Conservation (phyloP, 1,284 basidiomycete species). For the Pterula multifida region DNA sequence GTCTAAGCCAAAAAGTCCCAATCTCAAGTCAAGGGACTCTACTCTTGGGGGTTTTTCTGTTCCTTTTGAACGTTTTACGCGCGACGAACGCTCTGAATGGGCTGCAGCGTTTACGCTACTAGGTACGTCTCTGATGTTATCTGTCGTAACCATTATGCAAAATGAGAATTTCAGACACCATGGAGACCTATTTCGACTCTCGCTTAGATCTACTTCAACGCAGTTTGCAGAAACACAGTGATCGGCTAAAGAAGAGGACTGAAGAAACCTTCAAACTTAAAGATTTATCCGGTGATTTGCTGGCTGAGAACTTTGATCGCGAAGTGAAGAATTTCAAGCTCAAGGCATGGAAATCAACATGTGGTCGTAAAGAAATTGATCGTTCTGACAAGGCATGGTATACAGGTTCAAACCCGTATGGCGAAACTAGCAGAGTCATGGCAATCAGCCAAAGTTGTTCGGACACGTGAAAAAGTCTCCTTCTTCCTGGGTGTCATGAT, state of each 20-base stretch:
- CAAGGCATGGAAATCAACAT: slow-evolving; percentile 30
- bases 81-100: slow-evolving; percentile 35
- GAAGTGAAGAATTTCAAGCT: slow-evolving; percentile 73
- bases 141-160: slow-evolving; percentile 4
- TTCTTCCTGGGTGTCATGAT: slow-evolving; percentile 91
- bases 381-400: slow-evolving; percentile 26
- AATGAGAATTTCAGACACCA: slow-evolving; percentile 42
- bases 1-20: neutral
- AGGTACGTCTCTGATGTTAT: slow-evolving; percentile 28
- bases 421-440: slow-evolving; percentile 61
- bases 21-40: neutral
- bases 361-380: neutral
- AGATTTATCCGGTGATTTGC: slow-evolving; percentile 51
- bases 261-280: slow-evolving; percentile 40
- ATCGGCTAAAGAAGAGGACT: slow-evolving; percentile 69
- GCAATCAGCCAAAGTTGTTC: slow-evolving; percentile 85
- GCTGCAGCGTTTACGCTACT: slow-evolving; percentile 57
- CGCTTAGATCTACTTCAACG: slow-evolving; percentile 84
- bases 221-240: slow-evolving; percentile 75
- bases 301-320: slow-evolving; percentile 69
- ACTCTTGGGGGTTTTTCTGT: slow-evolving; percentile 21
- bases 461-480: slow-evolving; percentile 82
- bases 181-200: slow-evolving; percentile 86
- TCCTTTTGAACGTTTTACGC: slow-evolving; percentile 29
- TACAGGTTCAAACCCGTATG: slow-evolving; percentile 65